phyloP scores from a whole-genome alignment of 805 yeast species.

The Grigorovia humatica region DNA sequence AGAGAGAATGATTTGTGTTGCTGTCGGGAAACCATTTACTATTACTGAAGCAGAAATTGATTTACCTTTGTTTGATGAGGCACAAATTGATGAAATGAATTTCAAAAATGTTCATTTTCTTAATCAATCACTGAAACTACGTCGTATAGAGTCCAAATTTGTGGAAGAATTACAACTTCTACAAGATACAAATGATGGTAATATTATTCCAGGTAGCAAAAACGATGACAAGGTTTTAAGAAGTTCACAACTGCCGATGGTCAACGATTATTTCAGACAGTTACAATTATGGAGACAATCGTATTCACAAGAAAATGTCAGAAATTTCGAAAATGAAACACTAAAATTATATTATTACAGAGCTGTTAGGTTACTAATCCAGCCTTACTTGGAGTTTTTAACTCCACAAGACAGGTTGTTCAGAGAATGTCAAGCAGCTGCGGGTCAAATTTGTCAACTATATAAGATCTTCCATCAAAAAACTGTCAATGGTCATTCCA shows the following conservation, averaged over 20 bases:
- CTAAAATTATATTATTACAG: slow-evolving; percentile 48
- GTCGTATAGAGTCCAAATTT: slow-evolving; percentile 51
- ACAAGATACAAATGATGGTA: slow-evolving; percentile 11
- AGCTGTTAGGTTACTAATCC: slow-evolving; percentile 48
- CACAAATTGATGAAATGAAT: slow-evolving; percentile 19
- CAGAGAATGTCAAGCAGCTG: slow-evolving; percentile 59
- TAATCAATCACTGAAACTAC: slow-evolving; percentile 45
- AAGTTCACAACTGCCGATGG: slow-evolving; percentile 37
- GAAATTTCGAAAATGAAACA: slow-evolving; percentile 48
- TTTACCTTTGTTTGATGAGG: slow-evolving; percentile 41
- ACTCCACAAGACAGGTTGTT: slow-evolving; percentile 52
- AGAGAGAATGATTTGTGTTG: slow-evolving; percentile 50
- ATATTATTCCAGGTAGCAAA: neutral
- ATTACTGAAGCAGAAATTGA: slow-evolving; percentile 41
- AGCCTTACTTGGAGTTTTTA: slow-evolving; percentile 53
- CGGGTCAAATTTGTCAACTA: slow-evolving; percentile 57
- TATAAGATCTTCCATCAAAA: slow-evolving; percentile 54
- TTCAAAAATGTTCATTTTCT: slow-evolving; percentile 35
- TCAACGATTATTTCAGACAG: slow-evolving; percentile 42
- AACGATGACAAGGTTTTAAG: slow-evolving; percentile 9
- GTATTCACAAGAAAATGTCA: slow-evolving; percentile 32
- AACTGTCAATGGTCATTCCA: slow-evolving; percentile 52
- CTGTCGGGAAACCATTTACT: slow-evolving; percentile 51
- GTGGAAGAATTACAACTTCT: slow-evolving; percentile 41
- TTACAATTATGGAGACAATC: slow-evolving; percentile 43